Base-by-base conservation (phyloP, 768 basidiomycete genomes). In the Coprinopsis marcescibilis region DNA sequence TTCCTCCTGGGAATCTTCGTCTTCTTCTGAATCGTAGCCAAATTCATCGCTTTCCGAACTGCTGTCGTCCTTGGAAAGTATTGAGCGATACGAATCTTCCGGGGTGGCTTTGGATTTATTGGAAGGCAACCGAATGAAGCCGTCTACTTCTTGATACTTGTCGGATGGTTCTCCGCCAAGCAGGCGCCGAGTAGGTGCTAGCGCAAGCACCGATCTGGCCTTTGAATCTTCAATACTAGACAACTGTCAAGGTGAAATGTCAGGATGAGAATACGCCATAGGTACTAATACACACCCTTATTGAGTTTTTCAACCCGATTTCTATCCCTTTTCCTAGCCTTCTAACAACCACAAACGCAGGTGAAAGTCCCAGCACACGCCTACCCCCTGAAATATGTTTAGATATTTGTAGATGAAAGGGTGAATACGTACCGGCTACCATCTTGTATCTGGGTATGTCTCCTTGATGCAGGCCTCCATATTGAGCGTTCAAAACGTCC, bases 361-460 rank as follows among this genome's bases (percentile, higher is more conserved):
- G 58, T n/a, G 72, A 65, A 17, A 87, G 69, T 7, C 87, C 87
- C 15, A 89, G 68, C 20, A 89, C 69, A 55, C 69, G 67, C 64
- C 75, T 81, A 24, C 84, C 81, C 29, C 69, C 77, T 82, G 63
- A 54, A 44, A 62, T 59, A 64, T 70, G 59, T 73, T 84, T 70
- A 83, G 78, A 61, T 51, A 65, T 62, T 62, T 54, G 35, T 50
- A 23, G 27, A 21, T 46, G 34, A 30, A 14, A 8, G 23, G 44
- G 30, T 46, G 38, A 35, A 23, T 48, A 59, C 81, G 64, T 70
- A 88, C 84, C 70, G 59, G 66, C 69, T 41, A 80, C 69, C 37
- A 77, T 56, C 50, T 68, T 70, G 58, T 87, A 85, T 60, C 75
- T 85, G 13, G 87, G 85, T 20, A 87, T 63, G 54, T 83, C 77